A percentile compares a stretch with the other conserved stretches of the same genome.
Conservation (phyloP, 371 early-diverging fungal genomes). For the Haplosporangium sp. region DNA sequence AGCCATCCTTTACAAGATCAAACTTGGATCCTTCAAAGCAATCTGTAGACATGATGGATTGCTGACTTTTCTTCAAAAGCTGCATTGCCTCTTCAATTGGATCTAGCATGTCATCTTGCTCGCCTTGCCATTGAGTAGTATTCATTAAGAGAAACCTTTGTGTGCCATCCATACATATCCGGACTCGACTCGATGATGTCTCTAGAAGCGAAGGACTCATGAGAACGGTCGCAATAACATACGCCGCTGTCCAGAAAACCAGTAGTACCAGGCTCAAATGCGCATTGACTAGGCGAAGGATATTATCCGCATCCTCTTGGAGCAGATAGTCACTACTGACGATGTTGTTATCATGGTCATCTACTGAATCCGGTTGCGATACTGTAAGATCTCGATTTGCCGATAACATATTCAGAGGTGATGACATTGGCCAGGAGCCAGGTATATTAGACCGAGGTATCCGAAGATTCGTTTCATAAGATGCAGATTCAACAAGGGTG, state of each 20-base stretch:
- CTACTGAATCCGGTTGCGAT: too few species aligned
- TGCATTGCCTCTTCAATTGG: not conserved
- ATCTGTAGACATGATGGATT: not conserved
- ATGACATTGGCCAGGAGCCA: not conserved
- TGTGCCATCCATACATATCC: not conserved
- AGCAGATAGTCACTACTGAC: not conserved
- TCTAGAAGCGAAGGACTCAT: not conserved
- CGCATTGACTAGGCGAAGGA: not conserved
- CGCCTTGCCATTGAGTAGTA: not conserved
- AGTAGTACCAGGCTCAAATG: not conserved
- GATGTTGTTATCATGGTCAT: too few species aligned
- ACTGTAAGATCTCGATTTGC: not conserved
- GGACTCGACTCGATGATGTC: not conserved
- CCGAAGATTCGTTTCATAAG: not conserved
- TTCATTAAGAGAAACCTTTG: not conserved
- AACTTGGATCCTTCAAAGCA: not conserved
- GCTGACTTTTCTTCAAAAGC: not conserved
- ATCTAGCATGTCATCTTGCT: not conserved
- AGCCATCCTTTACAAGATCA: not conserved
- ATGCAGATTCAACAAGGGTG: not conserved
- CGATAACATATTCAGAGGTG: not conserved
- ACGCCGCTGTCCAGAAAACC: slow-evolving; percentile 3
- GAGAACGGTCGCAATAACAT: not conserved
- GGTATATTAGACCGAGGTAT: not conserved
- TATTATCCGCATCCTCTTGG: not conserved